Percentiles rank a stretch among this genome's conserved stretches.
phyloP scores from a whole-genome alignment of 2,329 filamentous ascomycete species.

The Dactylella cylindrospora region DNA sequence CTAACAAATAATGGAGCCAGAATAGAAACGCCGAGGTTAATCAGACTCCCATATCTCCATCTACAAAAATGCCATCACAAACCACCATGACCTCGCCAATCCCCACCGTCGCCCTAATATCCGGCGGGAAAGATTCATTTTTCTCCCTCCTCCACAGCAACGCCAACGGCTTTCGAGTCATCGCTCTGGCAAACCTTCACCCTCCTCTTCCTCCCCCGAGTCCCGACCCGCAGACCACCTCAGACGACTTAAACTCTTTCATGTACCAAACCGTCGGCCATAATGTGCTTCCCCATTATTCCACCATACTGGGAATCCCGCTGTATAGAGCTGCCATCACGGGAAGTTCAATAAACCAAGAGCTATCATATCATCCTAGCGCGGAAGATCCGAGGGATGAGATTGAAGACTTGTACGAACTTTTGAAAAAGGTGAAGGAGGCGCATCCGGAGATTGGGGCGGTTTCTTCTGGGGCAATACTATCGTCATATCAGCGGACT shows the following conservation, averaged over 20 bases:
- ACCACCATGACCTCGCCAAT: constrained; percentile 53
- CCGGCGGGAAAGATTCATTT: constrained; percentile 95
- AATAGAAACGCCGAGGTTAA: too few species aligned
- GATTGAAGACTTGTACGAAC: constrained; percentile 79
- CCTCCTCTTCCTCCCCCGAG: constrained; percentile 55
- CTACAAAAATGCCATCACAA: constrained; percentile 1
- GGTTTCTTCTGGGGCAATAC: constrained; percentile 83
- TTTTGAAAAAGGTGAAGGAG: constrained; percentile 67
- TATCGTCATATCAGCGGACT: constrained; percentile 94
- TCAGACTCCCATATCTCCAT: too few species aligned
- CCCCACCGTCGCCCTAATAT: constrained; percentile 75
- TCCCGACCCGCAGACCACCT: constrained; percentile 12
- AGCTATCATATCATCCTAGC: constrained; percentile 65
- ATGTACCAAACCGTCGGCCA: constrained; percentile 99
- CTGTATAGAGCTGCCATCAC: constrained; percentile 77
- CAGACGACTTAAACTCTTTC: constrained; percentile 82
- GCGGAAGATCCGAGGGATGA: constrained; percentile 62
- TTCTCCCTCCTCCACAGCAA: constrained; percentile 89
- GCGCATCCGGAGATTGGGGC: constrained; percentile 80
- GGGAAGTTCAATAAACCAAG: constrained; percentile 70
- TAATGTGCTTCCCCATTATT: constrained; percentile 80
- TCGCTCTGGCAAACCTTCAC: constrained; percentile 86
- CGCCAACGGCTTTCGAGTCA: constrained; percentile 77
- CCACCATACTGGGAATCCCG: constrained; percentile 73
- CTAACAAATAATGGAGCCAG: too few species aligned